phyloP scores from a whole-genome alignment of 2,329 filamentous ascomycete genomes.

The Trichoderma pleuroti region DNA sequence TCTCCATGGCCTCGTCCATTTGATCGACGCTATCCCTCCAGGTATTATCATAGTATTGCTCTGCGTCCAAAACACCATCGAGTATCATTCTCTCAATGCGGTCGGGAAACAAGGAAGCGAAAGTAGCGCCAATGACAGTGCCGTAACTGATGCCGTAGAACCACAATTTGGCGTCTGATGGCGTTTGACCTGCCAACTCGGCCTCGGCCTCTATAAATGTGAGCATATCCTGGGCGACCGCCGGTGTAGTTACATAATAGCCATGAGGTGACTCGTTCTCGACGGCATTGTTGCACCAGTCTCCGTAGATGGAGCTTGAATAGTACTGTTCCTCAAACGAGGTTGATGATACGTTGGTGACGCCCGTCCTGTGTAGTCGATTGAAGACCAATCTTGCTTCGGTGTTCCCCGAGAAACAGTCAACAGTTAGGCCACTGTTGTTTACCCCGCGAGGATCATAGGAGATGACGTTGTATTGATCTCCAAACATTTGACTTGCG shows the following conservation, averaged over 20 bases:
- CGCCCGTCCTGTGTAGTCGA: background rate
- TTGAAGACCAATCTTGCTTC: background rate
- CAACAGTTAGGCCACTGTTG: background rate
- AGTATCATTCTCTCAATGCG: conserved; percentile 24
- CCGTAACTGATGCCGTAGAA: conserved; percentile 31
- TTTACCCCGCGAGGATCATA: conserved; percentile 2
- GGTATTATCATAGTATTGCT: conserved; percentile 24
- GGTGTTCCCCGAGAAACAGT: background rate
- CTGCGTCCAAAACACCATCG: conserved; percentile 27
- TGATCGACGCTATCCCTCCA: conserved; percentile 27
- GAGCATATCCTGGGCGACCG: background rate
- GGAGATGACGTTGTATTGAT: background rate
- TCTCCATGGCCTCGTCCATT: conserved; percentile 25
- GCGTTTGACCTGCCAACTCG: background rate
- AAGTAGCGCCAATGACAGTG: conserved; percentile 32
- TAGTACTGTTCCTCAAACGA: conserved; percentile 1
- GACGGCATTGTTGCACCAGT: background rate
- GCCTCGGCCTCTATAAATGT: background rate
- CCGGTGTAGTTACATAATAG: background rate
- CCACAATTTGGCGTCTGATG: background rate
- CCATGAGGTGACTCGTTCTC: background rate
- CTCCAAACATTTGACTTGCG: background rate
- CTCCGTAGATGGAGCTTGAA: conserved; percentile 3
- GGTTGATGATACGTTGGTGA: background rate
- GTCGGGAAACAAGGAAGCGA: conserved; percentile 31